Percentiles rank a stretch among this genome's conserved stretches.
Conservation (phyloP, 2,329 filamentous ascomycete genomes). For the Didymella sp. region DNA sequence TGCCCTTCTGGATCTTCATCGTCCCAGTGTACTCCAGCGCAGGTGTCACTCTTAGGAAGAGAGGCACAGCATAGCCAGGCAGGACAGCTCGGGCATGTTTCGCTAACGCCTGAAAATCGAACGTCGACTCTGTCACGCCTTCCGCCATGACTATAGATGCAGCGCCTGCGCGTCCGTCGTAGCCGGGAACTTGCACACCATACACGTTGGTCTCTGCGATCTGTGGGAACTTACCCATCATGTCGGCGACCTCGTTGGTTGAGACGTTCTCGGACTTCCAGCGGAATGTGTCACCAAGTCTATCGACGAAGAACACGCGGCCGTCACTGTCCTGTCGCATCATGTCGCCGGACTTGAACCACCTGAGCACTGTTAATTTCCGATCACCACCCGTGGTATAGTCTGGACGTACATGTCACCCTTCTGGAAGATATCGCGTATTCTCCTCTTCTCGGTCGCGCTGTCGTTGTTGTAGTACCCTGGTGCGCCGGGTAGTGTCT, state of each 20-base stretch:
- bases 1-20: conserved; percentile 56
- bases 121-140: conserved; percentile 38
- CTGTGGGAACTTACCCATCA: conserved; percentile 50
- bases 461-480: conserved; percentile 47
- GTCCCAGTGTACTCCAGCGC: conserved; percentile 56
- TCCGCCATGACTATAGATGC: conserved; percentile 51
- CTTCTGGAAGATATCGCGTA: conserved; percentile 47
- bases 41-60: conserved; percentile 52
- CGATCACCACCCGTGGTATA: too few relatives aligned
- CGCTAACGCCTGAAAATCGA: conserved; percentile 48
- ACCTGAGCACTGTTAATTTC: conserved; percentile 27
- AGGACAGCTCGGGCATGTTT: conserved; percentile 49
- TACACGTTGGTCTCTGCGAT: conserved; percentile 56
- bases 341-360: conserved; percentile 51
- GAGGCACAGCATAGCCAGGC: conserved; percentile 56
- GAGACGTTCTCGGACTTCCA: conserved; percentile 58
- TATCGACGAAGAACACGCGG: conserved; percentile 49
- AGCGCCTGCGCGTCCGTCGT: conserved; percentile 55
- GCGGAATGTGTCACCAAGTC: conserved; percentile 50
- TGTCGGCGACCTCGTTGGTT: conserved; percentile 55
- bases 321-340: conserved; percentile 46
- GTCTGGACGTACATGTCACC: conserved; percentile 46
- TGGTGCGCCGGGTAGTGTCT: conserved; percentile 30
- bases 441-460: conserved; percentile 41
- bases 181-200: conserved; percentile 53